Conservation (phyloP, 805 yeast species). For the Citeromyces matritensis region DNA sequence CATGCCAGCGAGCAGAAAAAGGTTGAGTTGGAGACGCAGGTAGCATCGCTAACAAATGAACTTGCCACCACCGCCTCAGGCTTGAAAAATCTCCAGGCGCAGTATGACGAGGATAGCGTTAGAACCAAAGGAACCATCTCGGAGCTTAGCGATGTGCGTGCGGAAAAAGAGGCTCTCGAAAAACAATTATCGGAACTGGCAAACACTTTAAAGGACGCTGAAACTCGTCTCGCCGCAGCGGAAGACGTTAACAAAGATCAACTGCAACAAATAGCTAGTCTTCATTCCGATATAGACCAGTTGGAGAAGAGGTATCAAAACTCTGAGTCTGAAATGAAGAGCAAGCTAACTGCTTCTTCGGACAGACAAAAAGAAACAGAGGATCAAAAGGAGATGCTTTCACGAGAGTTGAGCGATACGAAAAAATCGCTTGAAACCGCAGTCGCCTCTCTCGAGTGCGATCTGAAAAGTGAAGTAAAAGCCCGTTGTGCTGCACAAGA, state of each 20-base stretch:
- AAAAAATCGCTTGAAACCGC: slow-evolving; percentile 1
- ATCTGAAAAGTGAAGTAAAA: slow-evolving; percentile 1
- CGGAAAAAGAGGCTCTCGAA: slow-evolving; percentile 1
- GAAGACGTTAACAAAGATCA: not conserved
- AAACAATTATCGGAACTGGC: slow-evolving; percentile 3
- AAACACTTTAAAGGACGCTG: slow-evolving; percentile 3
- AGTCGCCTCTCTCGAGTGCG: slow-evolving; percentile 2
- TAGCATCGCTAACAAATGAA: slow-evolving; percentile 1
- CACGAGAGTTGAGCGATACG: slow-evolving; percentile 1
- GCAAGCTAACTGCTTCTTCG: not conserved
- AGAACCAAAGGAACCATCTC: slow-evolving; percentile 1
- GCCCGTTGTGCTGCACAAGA: slow-evolving; percentile 3
- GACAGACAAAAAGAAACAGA: not conserved
- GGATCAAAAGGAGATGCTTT: not conserved
- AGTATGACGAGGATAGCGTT: slow-evolving; percentile 3
- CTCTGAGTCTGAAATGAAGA: not conserved
- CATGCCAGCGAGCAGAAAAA: not conserved
- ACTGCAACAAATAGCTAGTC: not conserved
- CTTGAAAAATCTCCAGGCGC: slow-evolving; percentile 1
- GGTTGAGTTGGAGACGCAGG: slow-evolving; percentile 1
- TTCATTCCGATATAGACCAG: not conserved
- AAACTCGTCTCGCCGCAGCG: slow-evolving; percentile 1
- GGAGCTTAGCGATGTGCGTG: not conserved
- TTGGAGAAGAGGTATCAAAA: not conserved
- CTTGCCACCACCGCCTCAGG: slow-evolving; percentile 3